phyloP scores from a whole-genome alignment of 2,329 filamentous ascomycete genomes.

The Colletotrichum eremochloae region DNA sequence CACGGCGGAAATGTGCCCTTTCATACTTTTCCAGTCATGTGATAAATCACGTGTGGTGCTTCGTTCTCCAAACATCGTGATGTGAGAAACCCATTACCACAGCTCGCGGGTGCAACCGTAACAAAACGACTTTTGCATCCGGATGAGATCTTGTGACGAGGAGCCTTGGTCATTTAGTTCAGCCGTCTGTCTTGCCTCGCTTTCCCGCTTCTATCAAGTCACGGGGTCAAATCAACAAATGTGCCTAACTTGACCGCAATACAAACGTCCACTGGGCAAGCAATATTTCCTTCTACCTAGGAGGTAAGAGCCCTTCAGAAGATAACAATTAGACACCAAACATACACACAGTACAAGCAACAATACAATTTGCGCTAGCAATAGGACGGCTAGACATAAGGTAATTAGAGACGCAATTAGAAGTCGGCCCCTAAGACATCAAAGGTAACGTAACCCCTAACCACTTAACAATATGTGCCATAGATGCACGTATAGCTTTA shows the following conservation, averaged over 20 bases:
- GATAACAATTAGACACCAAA: not conserved
- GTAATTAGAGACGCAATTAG: not conserved
- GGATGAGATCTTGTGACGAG: accelerated
- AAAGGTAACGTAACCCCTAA: too few relatives aligned
- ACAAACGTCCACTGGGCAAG: not conserved
- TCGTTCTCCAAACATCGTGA: not conserved
- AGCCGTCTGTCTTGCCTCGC: not conserved
- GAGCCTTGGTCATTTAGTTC: too few relatives aligned
- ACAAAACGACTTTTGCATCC: not conserved
- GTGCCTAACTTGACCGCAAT: not conserved
- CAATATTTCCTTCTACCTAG: not conserved
- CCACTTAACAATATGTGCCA: too few relatives aligned
- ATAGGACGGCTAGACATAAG: not conserved
- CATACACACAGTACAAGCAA: not conserved
- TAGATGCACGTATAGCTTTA: too few relatives aligned
- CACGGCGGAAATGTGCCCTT: not conserved
- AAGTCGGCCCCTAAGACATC: not conserved
- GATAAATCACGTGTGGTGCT: not conserved
- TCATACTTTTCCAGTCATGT: slow-evolving; percentile 2
- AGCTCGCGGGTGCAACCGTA: not conserved
- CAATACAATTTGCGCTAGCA: not conserved
- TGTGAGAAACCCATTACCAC: not conserved
- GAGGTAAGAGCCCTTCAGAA: not conserved
- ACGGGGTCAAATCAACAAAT: too few relatives aligned
- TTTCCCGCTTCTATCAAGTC: not conserved